Evolutionary conservation across 495 filamentous ascomycete species (phyloP).

Genomic region (Hypoxylon lienhwacheense): DNA sequence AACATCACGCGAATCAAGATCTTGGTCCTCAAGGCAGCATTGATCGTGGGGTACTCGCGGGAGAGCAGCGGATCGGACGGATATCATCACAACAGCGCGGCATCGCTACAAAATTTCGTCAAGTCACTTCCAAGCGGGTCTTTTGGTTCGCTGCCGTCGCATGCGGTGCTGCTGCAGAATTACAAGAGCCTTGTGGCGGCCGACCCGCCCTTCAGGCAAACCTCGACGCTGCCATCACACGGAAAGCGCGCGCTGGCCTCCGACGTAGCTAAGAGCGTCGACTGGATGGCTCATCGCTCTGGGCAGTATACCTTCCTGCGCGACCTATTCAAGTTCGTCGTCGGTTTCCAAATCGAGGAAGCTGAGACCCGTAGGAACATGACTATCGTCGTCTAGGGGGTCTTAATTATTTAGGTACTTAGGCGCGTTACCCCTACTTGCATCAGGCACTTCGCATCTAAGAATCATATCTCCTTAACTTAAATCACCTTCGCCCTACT

Average conservation of each 20-base stretch:
- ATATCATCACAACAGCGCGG: slow-evolving; percentile 38
- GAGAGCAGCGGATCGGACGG: slow-evolving; percentile 43
- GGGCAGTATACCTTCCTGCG: slow-evolving; percentile 69
- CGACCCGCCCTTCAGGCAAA: slow-evolving; percentile 65
- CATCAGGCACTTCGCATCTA: too few relatives aligned
- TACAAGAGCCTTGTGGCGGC: slow-evolving; percentile 75
- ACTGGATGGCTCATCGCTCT: slow-evolving; percentile 62
- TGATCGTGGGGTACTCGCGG: slow-evolving; percentile 71
- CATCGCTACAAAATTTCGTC: slow-evolving; percentile 67
- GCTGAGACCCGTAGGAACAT: slow-evolving; percentile 58
- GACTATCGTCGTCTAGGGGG: slow-evolving; percentile 46
- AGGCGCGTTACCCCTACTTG: too few relatives aligned
- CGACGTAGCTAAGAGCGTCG: slow-evolving; percentile 75
- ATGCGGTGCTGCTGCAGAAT: slow-evolving; percentile 67
- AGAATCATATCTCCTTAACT: too few relatives aligned
- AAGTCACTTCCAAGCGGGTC: slow-evolving; percentile 73
- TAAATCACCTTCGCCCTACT: too few relatives aligned
- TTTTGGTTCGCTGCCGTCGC: slow-evolving; percentile 72
- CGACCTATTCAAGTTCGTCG: slow-evolving; percentile 81
- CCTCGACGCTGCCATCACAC: slow-evolving; percentile 55
- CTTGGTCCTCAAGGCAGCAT: slow-evolving; percentile 78
- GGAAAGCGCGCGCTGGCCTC: slow-evolving; percentile 62
- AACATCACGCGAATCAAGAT: slow-evolving; percentile 73
- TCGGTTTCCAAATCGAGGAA: slow-evolving; percentile 80
- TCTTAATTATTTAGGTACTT: too few relatives aligned